Evolutionary conservation across 1,139 yeast species (phyloP).

Genomic region (Candida frijolesensis): DNA sequence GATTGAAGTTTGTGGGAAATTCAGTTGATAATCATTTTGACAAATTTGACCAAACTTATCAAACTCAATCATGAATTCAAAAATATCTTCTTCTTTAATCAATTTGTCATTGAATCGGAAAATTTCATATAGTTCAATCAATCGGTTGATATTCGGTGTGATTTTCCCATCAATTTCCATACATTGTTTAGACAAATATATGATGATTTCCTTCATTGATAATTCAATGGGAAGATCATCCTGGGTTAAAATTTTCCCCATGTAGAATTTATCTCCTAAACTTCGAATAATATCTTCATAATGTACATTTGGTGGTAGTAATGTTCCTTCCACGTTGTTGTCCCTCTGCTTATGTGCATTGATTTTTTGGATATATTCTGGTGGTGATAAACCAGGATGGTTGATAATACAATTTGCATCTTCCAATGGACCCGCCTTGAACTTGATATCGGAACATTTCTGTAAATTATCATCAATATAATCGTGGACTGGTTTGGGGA

Average conservation of each 20-base stretch:
- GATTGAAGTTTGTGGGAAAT: constrained; percentile 11
- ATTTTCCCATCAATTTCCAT: constrained; percentile 8
- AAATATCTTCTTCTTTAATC: constrained; percentile 61
- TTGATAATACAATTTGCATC: constrained; percentile 41
- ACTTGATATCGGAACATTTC: constrained; percentile 48
- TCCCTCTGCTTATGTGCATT: constrained; percentile 17
- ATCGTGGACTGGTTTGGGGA: constrained; percentile 52
- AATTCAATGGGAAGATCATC: constrained; percentile 41
- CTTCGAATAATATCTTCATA: constrained; percentile 67
- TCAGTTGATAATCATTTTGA: constrained; percentile 18
- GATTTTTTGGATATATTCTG: constrained; percentile 37
- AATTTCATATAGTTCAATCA: constrained; percentile 65
- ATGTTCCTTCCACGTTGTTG: constrained; percentile 25
- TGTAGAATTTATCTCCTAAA: constrained; percentile 54
- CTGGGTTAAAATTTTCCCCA: constrained; percentile 40
- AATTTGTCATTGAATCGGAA: constrained; percentile 68
- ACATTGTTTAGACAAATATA: constrained; percentile 21
- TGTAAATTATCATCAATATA: constrained; percentile 39
- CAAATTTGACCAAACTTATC: constrained; percentile 23
- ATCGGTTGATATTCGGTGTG: constrained; percentile 26
- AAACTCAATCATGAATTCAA: constrained; percentile 53
- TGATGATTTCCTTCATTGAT: constrained; percentile 52
- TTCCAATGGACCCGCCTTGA: constrained; percentile 53
- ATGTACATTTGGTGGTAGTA: constrained; percentile 57
- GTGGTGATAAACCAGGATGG: constrained; percentile 67